phyloP scores from a whole-genome alignment of 371 early-diverging fungal genomes.

The Zychaea mexicana region DNA sequence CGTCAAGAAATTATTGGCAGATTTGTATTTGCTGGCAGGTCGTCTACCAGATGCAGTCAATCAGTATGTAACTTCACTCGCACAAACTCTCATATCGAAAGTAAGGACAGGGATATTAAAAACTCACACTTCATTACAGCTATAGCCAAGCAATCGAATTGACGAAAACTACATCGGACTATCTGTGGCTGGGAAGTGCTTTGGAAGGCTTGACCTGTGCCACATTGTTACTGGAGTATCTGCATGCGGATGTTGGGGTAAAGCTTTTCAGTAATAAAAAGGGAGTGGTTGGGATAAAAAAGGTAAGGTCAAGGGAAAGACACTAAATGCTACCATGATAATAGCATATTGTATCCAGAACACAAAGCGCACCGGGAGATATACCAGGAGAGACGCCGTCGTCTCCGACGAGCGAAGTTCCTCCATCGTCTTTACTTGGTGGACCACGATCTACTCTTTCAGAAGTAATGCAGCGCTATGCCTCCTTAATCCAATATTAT shows the following conservation, averaged over 20 bases:
- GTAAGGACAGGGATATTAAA: no score
- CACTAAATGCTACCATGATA: background rate
- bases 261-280: background rate
- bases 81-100: no score
- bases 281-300: background rate
- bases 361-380: slow-evolving; percentile 12
- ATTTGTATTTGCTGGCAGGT: slow-evolving; percentile 80
- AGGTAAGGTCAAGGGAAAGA: background rate
- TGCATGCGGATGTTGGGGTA: slow-evolving; percentile 68
- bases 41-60: slow-evolving; percentile 72
- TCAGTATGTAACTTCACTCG: slow-evolving; percentile 44
- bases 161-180: slow-evolving; percentile 68
- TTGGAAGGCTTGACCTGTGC: slow-evolving; percentile 75
- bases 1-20: slow-evolving; percentile 76
- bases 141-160: slow-evolving; percentile 72
- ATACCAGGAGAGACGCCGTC: slow-evolving; percentile 15
- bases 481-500: slow-evolving; percentile 44
- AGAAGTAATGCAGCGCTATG: slow-evolving; percentile 57
- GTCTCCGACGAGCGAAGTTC: slow-evolving; percentile 20
- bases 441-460: slow-evolving; percentile 36
- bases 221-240: slow-evolving; percentile 56
- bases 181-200: slow-evolving; percentile 80
- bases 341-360: slow-evolving; percentile 29
- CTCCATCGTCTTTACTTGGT: slow-evolving; percentile 29
- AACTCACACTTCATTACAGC: slow-evolving; percentile 29